Evolutionary conservation across 1,139 yeast species (phyloP).

Genomic region (Maudiozyma humilis): DNA sequence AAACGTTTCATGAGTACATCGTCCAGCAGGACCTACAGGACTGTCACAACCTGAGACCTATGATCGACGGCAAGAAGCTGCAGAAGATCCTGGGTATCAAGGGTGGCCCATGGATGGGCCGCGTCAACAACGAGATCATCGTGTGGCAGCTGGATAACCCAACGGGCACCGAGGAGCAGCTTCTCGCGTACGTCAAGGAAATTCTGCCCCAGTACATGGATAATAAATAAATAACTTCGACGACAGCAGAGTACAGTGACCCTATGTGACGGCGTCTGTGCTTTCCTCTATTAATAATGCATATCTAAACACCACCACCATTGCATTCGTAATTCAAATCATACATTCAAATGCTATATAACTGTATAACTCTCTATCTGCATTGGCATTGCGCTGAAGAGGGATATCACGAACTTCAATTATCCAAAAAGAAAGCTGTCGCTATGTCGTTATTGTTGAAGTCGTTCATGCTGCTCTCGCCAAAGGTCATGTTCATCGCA

Average conservation of each 20-base stretch:
- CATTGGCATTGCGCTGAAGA: not conserved
- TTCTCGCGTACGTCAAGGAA: conserved; percentile 40
- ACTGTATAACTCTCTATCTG: not conserved
- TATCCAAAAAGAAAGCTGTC: conserved; percentile 1
- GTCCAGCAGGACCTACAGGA: conserved; percentile 33
- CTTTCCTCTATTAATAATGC: not conserved
- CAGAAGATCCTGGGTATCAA: conserved; percentile 43
- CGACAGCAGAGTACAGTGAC: too few species aligned
- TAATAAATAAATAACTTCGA: not conserved
- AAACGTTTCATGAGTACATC: conserved; percentile 31
- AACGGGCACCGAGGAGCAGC: conserved; percentile 41
- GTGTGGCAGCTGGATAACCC: conserved; percentile 76
- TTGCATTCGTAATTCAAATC: too few species aligned
- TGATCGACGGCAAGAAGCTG: conserved; percentile 65
- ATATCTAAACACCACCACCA: not conserved
- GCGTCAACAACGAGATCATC: conserved; percentile 46
- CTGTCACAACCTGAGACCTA: conserved; percentile 42
- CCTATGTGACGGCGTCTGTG: not conserved
- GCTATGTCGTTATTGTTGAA: conserved; percentile 1
- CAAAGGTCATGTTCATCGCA: not conserved
- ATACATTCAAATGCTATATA: not conserved
- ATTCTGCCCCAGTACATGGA: conserved; percentile 18
- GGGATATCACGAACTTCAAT: not conserved
- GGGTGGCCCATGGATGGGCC: conserved; percentile 82
- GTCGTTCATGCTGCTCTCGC: not conserved